A percentile compares a stretch with the other conserved stretches of the same genome.
phyloP scores from a whole-genome alignment of 345 rosid genomes.

The Eucalyptus marginata region DNA sequence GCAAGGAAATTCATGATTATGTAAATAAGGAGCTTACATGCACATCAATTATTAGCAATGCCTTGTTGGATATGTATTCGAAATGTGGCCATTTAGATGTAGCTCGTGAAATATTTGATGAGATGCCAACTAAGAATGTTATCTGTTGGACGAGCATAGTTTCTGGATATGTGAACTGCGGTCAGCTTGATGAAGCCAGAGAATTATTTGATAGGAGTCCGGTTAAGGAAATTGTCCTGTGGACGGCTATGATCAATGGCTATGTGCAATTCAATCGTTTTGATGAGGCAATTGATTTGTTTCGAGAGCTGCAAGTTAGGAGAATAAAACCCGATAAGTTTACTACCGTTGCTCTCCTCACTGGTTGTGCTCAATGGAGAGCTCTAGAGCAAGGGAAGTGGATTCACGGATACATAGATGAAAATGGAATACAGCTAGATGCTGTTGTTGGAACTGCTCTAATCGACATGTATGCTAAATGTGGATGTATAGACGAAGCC shows the following conservation, averaged over 20 bases:
- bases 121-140: constrained; percentile 41
- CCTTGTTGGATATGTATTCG: constrained; percentile 59
- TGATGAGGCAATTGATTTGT: constrained; percentile 45
- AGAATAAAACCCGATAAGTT: constrained; percentile 51
- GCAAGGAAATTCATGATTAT: constrained; percentile 35
- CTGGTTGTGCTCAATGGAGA: constrained; percentile 68
- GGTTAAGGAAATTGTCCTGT: constrained; percentile 48
- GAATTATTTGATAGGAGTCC: constrained; percentile 64
- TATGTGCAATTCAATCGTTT: constrained; percentile 59
- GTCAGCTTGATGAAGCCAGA: constrained; percentile 47
- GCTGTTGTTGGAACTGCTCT: constrained; percentile 62
- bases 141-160: constrained; percentile 74
- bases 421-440: constrained; percentile 33
- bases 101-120: constrained; percentile 35
- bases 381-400: constrained; percentile 74
- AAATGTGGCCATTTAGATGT: constrained; percentile 48
- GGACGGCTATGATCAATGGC: constrained; percentile 91
- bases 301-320: constrained; percentile 39
- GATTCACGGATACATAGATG: constrained; percentile 57
- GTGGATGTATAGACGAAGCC: constrained; percentile 56
- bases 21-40: constrained; percentile 19
- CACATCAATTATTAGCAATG: constrained; percentile 45
- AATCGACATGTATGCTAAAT: constrained; percentile 70
- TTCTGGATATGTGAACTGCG: constrained; percentile 41
- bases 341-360: constrained; percentile 56